Evolutionary conservation across 345 rosid species (phyloP), one percentile per base, ranked within the genome.

Genomic region (Hibiscus mutabilis): DNA sequence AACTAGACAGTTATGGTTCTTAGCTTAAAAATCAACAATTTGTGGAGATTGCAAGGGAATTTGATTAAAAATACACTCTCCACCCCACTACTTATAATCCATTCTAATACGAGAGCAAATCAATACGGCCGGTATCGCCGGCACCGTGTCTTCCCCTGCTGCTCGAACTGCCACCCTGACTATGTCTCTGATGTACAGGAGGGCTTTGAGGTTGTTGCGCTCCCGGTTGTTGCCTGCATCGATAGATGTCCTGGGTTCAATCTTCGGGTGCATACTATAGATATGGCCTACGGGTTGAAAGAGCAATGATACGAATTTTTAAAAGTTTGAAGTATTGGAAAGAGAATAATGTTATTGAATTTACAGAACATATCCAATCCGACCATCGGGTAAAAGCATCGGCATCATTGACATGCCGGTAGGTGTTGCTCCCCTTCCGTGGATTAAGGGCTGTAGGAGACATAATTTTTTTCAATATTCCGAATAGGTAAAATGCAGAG

Each of bases 321-420:
- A 19, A 13, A 63, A 40, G 51, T 40, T 63, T 3, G 11, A 31
- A 68, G 18, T 5, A 53, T 31, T 53, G 51, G 72, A 59, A 27
- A 71, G 2, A 51, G 12, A 3, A 27, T 31, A 3, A 22, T 6
- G 33, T 4, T 13, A 52, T 7, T 75, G 64, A 66, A 70, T 91
- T 87, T 72, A 89, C 94, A 87, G 72, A 75, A 85, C 88, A 73
- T 89, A 87, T 85, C 91, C 94, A 64, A 87, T 82, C 59, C 88
- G 84, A 71, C 94, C 94, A 75, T 89, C 89, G 71, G 91, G 94
- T 35, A 89, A 76, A 79, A 89, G 85, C 89, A 87, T 87, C 6
- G 90, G 91, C 91, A 83, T 84, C 94, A 89, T 89, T 29, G 94
- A 84, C 89, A 89, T 85, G 69, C 88, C 87, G 64, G 86, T 77